phyloP scores from a whole-genome alignment of 176 grass and related monocot genomes.

The Aegilops sharonensis region DNA sequence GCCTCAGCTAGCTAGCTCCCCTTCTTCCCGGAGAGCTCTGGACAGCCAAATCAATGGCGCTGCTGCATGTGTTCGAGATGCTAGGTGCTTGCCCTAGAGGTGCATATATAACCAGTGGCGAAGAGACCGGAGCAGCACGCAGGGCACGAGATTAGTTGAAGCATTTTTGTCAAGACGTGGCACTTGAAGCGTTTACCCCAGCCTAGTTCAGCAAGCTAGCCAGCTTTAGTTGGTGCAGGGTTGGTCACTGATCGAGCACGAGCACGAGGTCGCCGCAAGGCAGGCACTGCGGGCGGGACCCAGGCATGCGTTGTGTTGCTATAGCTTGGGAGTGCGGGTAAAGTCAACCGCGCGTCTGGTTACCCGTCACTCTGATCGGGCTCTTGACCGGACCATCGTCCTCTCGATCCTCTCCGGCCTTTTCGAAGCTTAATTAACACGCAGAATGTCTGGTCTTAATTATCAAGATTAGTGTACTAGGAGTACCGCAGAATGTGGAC shows the following conservation, averaged over 20 bases:
- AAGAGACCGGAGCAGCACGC: not conserved
- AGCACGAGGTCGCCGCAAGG: slow-evolving; percentile 33
- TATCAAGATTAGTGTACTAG: not conserved
- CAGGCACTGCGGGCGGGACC: slow-evolving; percentile 21
- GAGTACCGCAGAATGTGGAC: not conserved
- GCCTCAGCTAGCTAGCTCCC: not conserved
- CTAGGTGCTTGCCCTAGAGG: not conserved
- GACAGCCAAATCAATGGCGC: slow-evolving; percentile 18
- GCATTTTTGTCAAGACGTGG: not conserved
- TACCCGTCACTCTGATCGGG: not conserved
- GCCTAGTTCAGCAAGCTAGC: slow-evolving; percentile 5
- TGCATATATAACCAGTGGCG: slow-evolving; percentile 25
- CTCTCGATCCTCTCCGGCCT: not conserved
- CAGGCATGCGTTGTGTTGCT: not conserved
- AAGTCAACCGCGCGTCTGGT: slow-evolving; percentile 61
- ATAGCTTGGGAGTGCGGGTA: slow-evolving; percentile 50
- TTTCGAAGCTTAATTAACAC: slow-evolving; percentile 40
- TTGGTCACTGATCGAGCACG: slow-evolving; percentile 12
- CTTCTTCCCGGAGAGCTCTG: slow-evolving; percentile 21
- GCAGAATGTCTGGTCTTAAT: slow-evolving; percentile 1
- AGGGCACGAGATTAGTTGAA: not conserved
- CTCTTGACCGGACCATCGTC: slow-evolving; percentile 18
- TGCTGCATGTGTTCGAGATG: not conserved
- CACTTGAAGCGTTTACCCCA: not conserved
- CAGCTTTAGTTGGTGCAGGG: slow-evolving; percentile 42